These are phyloP conservation scores for Mycogone perniciosa DNA, from an alignment of 2,329 filamentous ascomycete genomes.

Conservation along the genomic window DNA sequence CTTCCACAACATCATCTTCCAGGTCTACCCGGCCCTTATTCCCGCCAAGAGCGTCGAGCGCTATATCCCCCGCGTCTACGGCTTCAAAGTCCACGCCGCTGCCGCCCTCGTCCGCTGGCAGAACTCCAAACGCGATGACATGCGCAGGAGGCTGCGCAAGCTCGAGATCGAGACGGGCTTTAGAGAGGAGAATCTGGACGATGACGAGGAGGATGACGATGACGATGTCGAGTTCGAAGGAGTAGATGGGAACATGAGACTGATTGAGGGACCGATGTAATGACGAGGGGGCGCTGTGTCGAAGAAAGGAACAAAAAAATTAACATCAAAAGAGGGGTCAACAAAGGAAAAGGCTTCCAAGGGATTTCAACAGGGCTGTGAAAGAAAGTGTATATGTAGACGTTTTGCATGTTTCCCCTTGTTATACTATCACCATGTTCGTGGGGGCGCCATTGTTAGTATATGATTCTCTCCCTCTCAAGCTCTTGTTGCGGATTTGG, in stretches of 20 bases:
- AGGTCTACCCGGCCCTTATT: constrained; percentile 88
- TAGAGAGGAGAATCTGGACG: constrained; percentile 57
- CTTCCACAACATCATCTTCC: constrained; percentile 98
- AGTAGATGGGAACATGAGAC: constrained; percentile 26
- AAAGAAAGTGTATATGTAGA: too few relatives aligned
- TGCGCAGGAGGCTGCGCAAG: constrained; percentile 67
- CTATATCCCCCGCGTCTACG: constrained; percentile 86
- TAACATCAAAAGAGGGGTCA: background rate
- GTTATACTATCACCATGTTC: too few relatives aligned
- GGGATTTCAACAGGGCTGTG: too few relatives aligned
- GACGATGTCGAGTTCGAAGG: constrained; percentile 39
- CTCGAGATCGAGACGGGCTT: constrained; percentile 75
- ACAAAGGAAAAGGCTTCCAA: background rate
- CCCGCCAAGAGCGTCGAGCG: constrained; percentile 79
- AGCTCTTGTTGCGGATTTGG: too few relatives aligned
- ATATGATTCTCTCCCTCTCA: too few relatives aligned
- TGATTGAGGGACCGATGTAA: constrained; percentile 21
- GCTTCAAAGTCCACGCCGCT: constrained; percentile 89
- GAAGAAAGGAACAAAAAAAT: background rate
- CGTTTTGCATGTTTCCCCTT: too few relatives aligned
- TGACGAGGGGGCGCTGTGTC: constrained; percentile 18
- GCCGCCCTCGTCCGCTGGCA: constrained; percentile 91
- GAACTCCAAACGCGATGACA: constrained; percentile 69
- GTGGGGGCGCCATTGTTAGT: too few relatives aligned
- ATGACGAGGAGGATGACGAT: constrained; percentile 57